Evolutionary conservation across 805 yeast genomes (phyloP), one percentile per base, ranked within the genome.

Genomic region (Spathaspora boniae): DNA sequence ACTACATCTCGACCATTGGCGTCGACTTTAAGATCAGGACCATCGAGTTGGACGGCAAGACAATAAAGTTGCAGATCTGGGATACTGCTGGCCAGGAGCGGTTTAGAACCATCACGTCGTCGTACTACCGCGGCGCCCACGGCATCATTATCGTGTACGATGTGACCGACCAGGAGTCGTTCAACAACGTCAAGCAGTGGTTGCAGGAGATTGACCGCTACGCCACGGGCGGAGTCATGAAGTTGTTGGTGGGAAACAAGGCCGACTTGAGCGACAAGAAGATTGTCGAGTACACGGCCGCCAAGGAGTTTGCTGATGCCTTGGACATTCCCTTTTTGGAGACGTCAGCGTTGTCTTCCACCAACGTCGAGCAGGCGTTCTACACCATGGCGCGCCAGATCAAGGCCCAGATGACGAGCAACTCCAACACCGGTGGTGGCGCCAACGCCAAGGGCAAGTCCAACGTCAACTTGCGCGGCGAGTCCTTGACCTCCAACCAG

Each of bases 31-130:
- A 78, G 59, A 84, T 84, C 59, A 80, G 88, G 69, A 85, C 93
- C 33, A 83, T 85, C 37, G 98, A 93, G 59, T 73, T 93, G 42
- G 97, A 93, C 52, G 98, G 98, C 47, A 93, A 93, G 72, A 86
- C 95, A 36, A 93, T 93, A 60, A 93, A 93, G 68, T 76, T 93
- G 57, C 98, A 93, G 70, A 91, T 93, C 58, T 93, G 98, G 98
- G 98, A 93, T 60, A 93, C 98, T 38, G 98, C 98, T 9, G 98
- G 98, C 31, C 98, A 93, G 70, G 98, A 93, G 65, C 74, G 98
- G 53, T 93, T 93, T 71, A 82, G 98, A 68, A 93, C 98, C 34
- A 91, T 91, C 67, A 93, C 98, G 9, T 86, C 96, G 9, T 86
- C 96, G 11, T 91, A 91, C 70, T 91, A 91, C 72, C 83, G 98